A percentile compares a stretch with the other conserved stretches of the same genome.
These are phyloP conservation scores for Micractinium conductrix DNA, from an alignment of 139 green algal genomes.

Conservation along the genomic window DNA sequence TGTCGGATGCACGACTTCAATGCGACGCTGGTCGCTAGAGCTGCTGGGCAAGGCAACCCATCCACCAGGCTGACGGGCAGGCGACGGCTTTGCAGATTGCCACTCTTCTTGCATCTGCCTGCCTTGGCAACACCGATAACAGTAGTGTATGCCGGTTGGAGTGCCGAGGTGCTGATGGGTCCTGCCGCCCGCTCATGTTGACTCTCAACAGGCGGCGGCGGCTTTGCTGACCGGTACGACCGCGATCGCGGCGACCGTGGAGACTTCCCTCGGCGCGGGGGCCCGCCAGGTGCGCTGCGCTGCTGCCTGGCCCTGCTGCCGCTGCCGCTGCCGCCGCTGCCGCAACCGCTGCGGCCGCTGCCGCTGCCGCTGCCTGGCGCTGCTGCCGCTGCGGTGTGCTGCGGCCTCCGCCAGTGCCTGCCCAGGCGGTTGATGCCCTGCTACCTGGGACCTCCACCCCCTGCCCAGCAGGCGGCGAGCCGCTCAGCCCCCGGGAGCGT, in stretches of 20 bases:
- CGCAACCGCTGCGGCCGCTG: not conserved
- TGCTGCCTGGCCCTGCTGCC: not conserved
- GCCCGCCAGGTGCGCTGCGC: not conserved
- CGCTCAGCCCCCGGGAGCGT: conserved; percentile 32
- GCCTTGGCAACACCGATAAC: too few species aligned
- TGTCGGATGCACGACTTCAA: too few species aligned
- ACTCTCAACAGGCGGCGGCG: not conserved
- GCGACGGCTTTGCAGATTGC: too few species aligned
- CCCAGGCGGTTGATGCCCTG: not conserved
- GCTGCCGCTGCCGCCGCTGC: not conserved
- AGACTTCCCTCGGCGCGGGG: not conserved
- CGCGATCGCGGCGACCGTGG: not conserved
- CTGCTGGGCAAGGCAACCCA: too few species aligned
- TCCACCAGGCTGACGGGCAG: too few species aligned
- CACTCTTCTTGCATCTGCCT: too few species aligned
- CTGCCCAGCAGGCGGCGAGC: not conserved
- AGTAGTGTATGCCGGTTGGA: too few species aligned
- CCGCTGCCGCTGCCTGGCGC: not conserved
- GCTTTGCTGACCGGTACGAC: too few species aligned
- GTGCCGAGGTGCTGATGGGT: too few species aligned
- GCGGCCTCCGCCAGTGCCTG: not conserved
- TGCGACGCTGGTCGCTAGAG: too few species aligned
- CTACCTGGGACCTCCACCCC: too few species aligned
- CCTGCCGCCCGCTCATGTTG: too few species aligned
- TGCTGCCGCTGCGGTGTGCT: not conserved